Evolutionary conservation across 768 basidiomycete species (phyloP).

Genomic region (Strobilomyces echinocephalus): DNA sequence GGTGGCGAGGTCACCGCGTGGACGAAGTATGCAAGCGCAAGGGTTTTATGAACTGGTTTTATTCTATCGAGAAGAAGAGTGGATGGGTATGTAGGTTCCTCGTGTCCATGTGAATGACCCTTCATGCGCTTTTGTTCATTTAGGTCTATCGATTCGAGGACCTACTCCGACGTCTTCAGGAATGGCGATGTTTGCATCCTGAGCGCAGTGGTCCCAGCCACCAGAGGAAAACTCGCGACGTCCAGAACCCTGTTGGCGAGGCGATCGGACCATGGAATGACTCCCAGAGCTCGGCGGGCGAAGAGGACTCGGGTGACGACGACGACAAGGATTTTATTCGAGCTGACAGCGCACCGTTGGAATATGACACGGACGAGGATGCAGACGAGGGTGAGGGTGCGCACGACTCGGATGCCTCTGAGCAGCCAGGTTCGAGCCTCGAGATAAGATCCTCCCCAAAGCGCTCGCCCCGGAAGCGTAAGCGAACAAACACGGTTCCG

Average conservation of each 20-base stretch:
- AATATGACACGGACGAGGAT: not conserved
- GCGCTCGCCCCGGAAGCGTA: not conserved
- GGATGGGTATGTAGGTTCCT: slow-evolving; percentile 7
- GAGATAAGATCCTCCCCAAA: not conserved
- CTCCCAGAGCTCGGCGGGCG: slow-evolving; percentile 5
- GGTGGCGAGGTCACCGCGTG: slow-evolving; percentile 14
- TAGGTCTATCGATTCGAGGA: slow-evolving; percentile 11
- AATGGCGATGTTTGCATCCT: slow-evolving; percentile 10
- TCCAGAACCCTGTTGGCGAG: slow-evolving; percentile 15
- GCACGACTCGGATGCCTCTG: not conserved
- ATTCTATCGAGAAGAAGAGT: not conserved
- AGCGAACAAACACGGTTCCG: not conserved
- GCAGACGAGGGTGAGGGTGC: not conserved
- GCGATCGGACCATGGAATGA: slow-evolving; percentile 16
- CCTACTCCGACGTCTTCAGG: slow-evolving; percentile 6
- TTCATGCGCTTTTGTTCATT: not conserved
- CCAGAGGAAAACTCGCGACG: not conserved
- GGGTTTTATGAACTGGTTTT: slow-evolving; percentile 12
- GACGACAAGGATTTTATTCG: slow-evolving; percentile 7
- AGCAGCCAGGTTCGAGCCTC: not conserved
- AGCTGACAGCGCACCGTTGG: not conserved
- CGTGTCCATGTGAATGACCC: not conserved
- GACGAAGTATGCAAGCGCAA: slow-evolving; percentile 10
- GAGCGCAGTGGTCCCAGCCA: slow-evolving; percentile 1
- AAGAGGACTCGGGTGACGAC: not conserved